phyloP scores from a whole-genome alignment of 176 grass and related monocot genomes.

The Rhynchospora pubera region DNA sequence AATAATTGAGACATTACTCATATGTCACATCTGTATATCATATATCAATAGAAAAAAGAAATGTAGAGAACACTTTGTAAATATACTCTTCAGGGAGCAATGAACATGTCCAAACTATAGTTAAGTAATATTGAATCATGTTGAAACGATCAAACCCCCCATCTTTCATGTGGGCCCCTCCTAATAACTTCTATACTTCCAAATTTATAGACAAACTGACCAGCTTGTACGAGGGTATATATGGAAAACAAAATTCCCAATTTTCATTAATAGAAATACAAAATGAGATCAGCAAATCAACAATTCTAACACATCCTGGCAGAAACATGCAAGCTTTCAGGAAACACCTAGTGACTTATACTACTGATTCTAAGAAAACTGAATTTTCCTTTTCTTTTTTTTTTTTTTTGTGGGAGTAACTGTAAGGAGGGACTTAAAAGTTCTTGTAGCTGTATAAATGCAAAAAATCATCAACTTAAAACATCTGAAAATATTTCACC shows the following conservation, averaged over 20 bases:
- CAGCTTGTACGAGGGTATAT: neutral
- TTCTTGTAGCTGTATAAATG: neutral
- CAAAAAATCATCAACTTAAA: neutral
- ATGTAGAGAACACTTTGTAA: neutral
- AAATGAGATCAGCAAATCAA: neutral
- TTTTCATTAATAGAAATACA: neutral
- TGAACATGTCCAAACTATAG: neutral
- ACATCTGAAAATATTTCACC: slow-evolving; percentile 32
- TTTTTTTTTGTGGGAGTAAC: no score
- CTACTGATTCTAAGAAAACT: neutral
- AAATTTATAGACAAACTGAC: neutral
- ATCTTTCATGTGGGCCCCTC: neutral
- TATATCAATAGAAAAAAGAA: neutral
- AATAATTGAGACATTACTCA: slow-evolving; percentile 5
- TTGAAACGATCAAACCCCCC: neutral
- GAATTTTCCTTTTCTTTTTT: no score
- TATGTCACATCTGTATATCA: neutral
- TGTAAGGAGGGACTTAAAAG: no score
- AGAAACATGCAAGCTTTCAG: neutral
- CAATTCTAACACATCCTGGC: neutral
- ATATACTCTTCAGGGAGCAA: neutral
- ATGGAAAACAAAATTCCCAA: neutral
- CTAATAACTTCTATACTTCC: neutral
- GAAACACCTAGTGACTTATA: neutral
- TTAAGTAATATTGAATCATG: neutral